Base-by-base conservation (phyloP, 805 yeast genomes). In the Naumovozyma baii region DNA sequence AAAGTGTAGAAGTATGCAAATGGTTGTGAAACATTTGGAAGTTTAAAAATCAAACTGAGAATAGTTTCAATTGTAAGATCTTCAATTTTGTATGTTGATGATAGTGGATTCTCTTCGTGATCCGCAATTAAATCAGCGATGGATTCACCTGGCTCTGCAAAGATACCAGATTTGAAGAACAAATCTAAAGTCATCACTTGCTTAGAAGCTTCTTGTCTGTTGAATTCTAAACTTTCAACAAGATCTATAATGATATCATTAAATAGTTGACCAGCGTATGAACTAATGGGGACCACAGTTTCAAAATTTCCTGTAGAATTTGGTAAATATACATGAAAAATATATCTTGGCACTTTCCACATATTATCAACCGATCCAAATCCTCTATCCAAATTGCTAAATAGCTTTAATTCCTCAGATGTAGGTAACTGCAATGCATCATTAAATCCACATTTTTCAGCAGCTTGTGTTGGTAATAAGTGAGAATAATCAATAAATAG, bases 31-130 rank as follows among this genome's bases (percentile, higher is more conserved):
- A 84, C 66, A 2, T 62, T 51, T 3, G 96, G 95, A 38, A 90
- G 67, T 43, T 76, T 76, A 64, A 85, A 82, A 49, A 88, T 73
- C 63, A 84, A 73, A 18, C 85, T 75, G 44, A 90, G 67, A 32
- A 88, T 76, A 33, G 83, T 76, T 56, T 92, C 96, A 28, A 88
- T 73, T 0, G 90, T 84, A 31, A 88, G 69, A 57, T 88, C 96
- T 61, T 92, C 98, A 43, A 87, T 74, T 57, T 92, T 92, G 83
- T 84, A 86, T 0, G 95, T 86, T 1, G 94, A 75, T 2, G 50
- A 52, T 15, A 60, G 56, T 15, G 63, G 59, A 45, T 67, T 64
- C 35, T 70, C 68, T 36, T 59, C 59, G 25, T 64, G 61, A 13
- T 66, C 62, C 18, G 63, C 66, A 34, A 64, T 62, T 38, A 90